A percentile compares a stretch with the other conserved stretches of the same genome.
Evolutionary conservation across 345 rosid species (phyloP).

Genomic region (Iberis pinnata): DNA sequence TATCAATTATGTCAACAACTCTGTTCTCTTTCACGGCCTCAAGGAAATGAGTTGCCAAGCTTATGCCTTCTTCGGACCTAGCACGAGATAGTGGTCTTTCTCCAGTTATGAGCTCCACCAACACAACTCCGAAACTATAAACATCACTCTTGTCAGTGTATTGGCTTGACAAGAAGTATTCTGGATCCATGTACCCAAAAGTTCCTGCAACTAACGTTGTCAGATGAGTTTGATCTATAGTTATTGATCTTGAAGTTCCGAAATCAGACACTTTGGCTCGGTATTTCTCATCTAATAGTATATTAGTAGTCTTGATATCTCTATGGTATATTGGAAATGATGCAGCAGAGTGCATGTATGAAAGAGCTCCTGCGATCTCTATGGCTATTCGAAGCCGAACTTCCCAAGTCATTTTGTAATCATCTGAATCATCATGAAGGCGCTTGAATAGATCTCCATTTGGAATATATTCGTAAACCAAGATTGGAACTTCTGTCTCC

Average conservation of each 20-base stretch:
- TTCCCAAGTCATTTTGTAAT: slow-evolving; percentile 21
- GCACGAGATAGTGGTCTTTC: slow-evolving; percentile 20
- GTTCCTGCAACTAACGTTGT: slow-evolving; percentile 35
- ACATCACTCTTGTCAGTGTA: slow-evolving; percentile 43
- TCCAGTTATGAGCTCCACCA: slow-evolving; percentile 40
- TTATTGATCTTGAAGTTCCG: slow-evolving; percentile 26
- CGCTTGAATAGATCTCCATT: slow-evolving; percentile 22
- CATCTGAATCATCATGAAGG: slow-evolving; percentile 5
- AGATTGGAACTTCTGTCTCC: slow-evolving; percentile 22
- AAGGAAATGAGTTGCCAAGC: slow-evolving; percentile 28
- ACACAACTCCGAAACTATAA: slow-evolving; percentile 42
- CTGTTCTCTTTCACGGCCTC: slow-evolving; percentile 24
- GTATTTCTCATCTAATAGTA: slow-evolving; percentile 18
- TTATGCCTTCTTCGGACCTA: slow-evolving; percentile 29
- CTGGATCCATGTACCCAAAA: slow-evolving; percentile 38
- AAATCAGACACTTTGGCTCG: slow-evolving; percentile 19
- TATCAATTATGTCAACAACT: slow-evolving; percentile 26
- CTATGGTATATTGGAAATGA: slow-evolving; percentile 23
- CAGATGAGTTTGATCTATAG: slow-evolving; percentile 21
- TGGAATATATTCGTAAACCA: slow-evolving; percentile 25
- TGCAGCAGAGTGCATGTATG: slow-evolving; percentile 25
- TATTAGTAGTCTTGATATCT: slow-evolving; percentile 25
- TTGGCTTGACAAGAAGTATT: slow-evolving; percentile 28
- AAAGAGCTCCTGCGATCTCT: slow-evolving; percentile 11
- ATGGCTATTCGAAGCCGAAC: slow-evolving; percentile 19